A percentile compares a stretch with the other conserved stretches of the same genome.
Evolutionary conservation across 2,329 filamentous ascomycete genomes (phyloP).

Genomic region (Trichoderma citrinoviride): DNA sequence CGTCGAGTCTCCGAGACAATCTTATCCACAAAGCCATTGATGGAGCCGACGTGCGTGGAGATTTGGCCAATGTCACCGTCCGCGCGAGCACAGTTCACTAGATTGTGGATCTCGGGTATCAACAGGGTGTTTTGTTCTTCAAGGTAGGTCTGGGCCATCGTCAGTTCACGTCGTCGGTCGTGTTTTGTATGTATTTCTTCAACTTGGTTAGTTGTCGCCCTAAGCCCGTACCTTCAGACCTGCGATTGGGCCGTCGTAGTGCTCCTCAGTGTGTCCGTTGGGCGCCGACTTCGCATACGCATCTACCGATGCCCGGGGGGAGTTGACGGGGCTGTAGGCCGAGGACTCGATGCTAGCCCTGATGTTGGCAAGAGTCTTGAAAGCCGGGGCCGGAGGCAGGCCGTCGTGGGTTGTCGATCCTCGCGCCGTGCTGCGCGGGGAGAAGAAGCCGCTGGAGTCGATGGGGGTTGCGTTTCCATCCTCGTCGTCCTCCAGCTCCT

Average conservation of each 20-base stretch:
- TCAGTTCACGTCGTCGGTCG: slow-evolving; percentile 21
- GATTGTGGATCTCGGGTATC: slow-evolving; percentile 76
- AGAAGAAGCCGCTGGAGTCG: slow-evolving; percentile 69
- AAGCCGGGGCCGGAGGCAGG: slow-evolving; percentile 52
- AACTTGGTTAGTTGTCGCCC: slow-evolving; percentile 19
- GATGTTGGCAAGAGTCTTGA: slow-evolving; percentile 55
- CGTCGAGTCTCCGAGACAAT: slow-evolving; percentile 65
- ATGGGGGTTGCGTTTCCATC: slow-evolving; percentile 64
- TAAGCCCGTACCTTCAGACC: slow-evolving; percentile 47
- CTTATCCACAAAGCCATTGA: slow-evolving; percentile 67
- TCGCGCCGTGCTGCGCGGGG: slow-evolving; percentile 47
- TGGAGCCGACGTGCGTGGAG: slow-evolving; percentile 66
- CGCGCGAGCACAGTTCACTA: slow-evolving; percentile 69
- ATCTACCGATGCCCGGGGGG: slow-evolving; percentile 59
- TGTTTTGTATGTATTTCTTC: neutral
- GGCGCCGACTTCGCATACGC: slow-evolving; percentile 41
- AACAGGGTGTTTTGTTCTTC: slow-evolving; percentile 79
- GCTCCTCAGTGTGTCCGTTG: slow-evolving; percentile 42
- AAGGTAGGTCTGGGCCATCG: slow-evolving; percentile 61
- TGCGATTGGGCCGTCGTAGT: slow-evolving; percentile 43
- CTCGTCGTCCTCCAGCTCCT: slow-evolving; percentile 76
- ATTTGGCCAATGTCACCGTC: slow-evolving; percentile 64
- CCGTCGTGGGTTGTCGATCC: slow-evolving; percentile 37
- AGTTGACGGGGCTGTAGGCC: slow-evolving; percentile 70
- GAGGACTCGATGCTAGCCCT: slow-evolving; percentile 67